These are phyloP conservation scores for Lactarius sanguifluus DNA, from an alignment of 768 basidiomycete species.

Conservation along the genomic window DNA sequence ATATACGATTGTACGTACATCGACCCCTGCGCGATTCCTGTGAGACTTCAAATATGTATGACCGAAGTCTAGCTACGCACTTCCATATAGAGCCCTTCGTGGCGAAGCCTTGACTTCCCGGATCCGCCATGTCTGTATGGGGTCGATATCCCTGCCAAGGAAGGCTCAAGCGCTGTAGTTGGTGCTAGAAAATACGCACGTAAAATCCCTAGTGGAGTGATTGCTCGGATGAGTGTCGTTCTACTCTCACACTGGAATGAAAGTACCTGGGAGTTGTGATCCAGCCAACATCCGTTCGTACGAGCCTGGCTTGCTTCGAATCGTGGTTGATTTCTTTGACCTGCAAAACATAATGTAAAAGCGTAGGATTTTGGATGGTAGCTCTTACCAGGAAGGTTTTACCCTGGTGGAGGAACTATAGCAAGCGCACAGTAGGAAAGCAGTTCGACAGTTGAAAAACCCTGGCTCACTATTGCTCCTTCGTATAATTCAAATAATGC, in stretches of 20 bases:
- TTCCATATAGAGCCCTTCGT: constrained; percentile 66
- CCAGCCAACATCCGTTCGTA: constrained; percentile 81
- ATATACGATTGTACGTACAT: constrained; percentile 68
- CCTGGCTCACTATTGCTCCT: constrained; percentile 67
- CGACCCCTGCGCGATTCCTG: constrained; percentile 46
- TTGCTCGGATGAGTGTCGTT: constrained; percentile 10
- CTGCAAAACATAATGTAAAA: constrained; percentile 38
- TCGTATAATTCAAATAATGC: constrained; percentile 89
- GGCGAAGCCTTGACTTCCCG: constrained; percentile 58
- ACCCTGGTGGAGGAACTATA: constrained; percentile 86
- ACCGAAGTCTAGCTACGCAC: constrained; percentile 42
- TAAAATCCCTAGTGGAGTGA: constrained; percentile 60
- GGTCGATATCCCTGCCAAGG: constrained; percentile 54
- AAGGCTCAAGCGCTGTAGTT: neutral
- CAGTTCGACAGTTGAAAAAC: neutral
- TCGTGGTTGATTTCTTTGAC: constrained; percentile 83
- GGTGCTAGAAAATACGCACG: constrained; percentile 45
- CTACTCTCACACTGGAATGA: neutral
- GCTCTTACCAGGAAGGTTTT: constrained; percentile 66
- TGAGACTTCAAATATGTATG: constrained; percentile 3
- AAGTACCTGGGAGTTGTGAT: constrained; percentile 66
- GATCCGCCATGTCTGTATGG: constrained; percentile 73
- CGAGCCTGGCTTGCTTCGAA: constrained; percentile 63
- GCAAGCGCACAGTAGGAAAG: constrained; percentile 6
- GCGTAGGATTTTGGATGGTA: neutral